Conservation (phyloP, 495 filamentous ascomycete genomes). For the Aspergillus hancockii region DNA sequence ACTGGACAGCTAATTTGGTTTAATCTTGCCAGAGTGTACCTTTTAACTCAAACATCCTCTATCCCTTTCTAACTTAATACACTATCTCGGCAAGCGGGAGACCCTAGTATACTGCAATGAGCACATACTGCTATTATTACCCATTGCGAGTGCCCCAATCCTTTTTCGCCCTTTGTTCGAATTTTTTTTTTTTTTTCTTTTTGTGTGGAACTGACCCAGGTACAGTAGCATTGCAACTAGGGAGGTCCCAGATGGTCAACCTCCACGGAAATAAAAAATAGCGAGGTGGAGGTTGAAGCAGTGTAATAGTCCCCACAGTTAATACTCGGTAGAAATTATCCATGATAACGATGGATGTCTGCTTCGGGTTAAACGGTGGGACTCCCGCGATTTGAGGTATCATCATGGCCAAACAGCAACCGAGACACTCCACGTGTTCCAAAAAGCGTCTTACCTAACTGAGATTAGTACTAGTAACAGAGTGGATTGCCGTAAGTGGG, state of each 20-base stretch:
- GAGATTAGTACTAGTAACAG: no score
- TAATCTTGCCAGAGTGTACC: no score
- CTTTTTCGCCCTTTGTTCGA: no score
- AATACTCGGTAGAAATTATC: no score
- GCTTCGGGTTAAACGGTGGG: not conserved
- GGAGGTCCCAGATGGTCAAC: not conserved
- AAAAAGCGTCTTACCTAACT: no score
- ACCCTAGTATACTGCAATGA: no score
- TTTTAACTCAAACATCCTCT: no score
- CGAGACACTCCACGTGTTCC: not conserved
- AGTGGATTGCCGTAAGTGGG: not conserved
- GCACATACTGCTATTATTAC: not conserved
- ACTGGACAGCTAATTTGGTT: no score
- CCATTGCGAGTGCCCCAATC: not conserved
- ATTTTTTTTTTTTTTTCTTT: not conserved
- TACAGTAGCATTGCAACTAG: constrained; percentile 12
- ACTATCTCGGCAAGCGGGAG: no score
- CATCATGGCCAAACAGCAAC: constrained; percentile 1
- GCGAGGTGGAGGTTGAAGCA: no score
- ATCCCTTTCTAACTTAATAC: no score
- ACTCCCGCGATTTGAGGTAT: not conserved
- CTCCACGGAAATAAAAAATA: no score
- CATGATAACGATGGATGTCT: not conserved
- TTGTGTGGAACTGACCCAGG: not conserved
- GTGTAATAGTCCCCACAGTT: not conserved